Evolutionary conservation across 2,329 filamentous ascomycete species (phyloP).

Genomic region (Graphilbum ipis-grandicollis): DNA sequence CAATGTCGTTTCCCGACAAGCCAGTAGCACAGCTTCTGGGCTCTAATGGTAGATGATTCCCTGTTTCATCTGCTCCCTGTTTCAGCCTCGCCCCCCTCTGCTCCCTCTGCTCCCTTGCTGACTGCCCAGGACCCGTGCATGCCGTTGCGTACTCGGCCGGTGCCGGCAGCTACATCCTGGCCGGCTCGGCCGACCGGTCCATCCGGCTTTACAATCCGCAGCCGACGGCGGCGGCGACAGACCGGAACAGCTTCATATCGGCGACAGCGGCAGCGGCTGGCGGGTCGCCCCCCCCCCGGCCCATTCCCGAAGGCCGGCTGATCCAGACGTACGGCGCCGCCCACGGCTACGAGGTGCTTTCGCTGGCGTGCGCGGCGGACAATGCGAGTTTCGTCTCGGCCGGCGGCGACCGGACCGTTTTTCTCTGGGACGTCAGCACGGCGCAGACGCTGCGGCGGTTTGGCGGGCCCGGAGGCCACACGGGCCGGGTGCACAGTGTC

Average conservation of each 20-base stretch:
- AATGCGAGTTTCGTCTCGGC: conserved; percentile 77
- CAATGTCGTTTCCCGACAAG: conserved; percentile 28
- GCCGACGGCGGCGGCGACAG: conserved; percentile 18
- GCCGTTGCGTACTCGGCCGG: conserved; percentile 56
- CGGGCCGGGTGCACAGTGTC: conserved; percentile 59
- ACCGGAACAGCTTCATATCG: conserved; percentile 16
- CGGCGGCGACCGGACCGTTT: conserved; percentile 80
- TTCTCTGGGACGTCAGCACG: conserved; percentile 83
- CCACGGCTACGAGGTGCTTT: conserved; percentile 84
- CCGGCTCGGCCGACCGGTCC: conserved; percentile 68
- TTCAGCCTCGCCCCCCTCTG: too few species aligned
- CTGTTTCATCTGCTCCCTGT: background rate
- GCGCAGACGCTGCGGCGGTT: conserved; percentile 65
- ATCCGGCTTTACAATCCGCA: conserved; percentile 75
- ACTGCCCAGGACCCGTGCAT: conserved; percentile 47
- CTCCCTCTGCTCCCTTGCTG: too few species aligned
- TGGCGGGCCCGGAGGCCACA: conserved; percentile 49
- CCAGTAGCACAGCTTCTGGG: conserved; percentile 39
- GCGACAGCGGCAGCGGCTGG: too few species aligned
- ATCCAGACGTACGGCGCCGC: conserved; percentile 70
- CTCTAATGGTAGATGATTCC: conserved; percentile 30
- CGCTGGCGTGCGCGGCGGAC: conserved; percentile 53
- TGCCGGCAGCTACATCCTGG: conserved; percentile 63
- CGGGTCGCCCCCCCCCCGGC: conserved; percentile 10
- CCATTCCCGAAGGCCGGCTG: conserved; percentile 34